phyloP scores from a whole-genome alignment of 2,329 filamentous ascomycete species.

The Diaporthe citrichinensis region DNA sequence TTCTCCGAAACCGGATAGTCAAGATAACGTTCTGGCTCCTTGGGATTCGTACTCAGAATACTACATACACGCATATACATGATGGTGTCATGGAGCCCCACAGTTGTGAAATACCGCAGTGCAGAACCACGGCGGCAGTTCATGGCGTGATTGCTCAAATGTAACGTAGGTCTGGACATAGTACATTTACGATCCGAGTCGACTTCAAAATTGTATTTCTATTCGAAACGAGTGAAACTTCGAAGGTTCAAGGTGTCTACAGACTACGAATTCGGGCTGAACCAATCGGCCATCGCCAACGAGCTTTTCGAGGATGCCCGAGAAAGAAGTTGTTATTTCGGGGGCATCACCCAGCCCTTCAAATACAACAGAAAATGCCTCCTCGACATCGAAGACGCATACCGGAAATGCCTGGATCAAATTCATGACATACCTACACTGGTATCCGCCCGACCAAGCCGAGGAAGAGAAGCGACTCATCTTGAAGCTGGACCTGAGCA shows the following conservation, averaged over 20 bases:
- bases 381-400: not conserved
- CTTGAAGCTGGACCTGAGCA: slow-evolving; percentile 54
- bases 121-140: not conserved
- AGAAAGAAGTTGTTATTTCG: not conserved
- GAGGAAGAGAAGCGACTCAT: slow-evolving; percentile 52
- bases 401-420: slow-evolving; percentile 45
- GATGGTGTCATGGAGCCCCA: slow-evolving; percentile 25
- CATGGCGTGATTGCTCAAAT: not conserved
- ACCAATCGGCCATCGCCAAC: not conserved
- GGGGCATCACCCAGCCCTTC: not conserved
- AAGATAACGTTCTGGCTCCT: not conserved
- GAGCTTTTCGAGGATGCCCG: not conserved
- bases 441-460: slow-evolving; percentile 53
- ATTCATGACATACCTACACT: slow-evolving; percentile 49
- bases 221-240: not conserved
- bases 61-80: too few species aligned
- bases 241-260: not conserved
- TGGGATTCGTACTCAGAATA: too few species aligned
- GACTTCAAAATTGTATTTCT: too few species aligned
- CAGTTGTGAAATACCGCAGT: slow-evolving; percentile 4
- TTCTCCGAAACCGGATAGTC: not conserved
- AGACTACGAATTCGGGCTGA: not conserved
- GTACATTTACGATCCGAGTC: not conserved
- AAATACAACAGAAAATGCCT: not conserved
- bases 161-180: not conserved